Conservation (phyloP, 805 yeast genomes). For the Ogataea sp. region DNA sequence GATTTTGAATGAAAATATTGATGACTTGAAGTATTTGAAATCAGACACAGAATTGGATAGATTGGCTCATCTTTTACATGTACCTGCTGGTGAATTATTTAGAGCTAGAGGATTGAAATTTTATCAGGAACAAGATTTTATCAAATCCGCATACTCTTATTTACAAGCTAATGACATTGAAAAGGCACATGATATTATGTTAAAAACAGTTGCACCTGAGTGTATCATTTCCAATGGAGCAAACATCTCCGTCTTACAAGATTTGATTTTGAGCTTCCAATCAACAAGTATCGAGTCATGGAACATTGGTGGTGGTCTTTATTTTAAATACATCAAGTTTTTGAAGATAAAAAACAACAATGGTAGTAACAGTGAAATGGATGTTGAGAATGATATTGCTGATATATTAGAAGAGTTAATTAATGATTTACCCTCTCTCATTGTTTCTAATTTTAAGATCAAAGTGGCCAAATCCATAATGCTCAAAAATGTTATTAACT, state of each 20-base stretch:
- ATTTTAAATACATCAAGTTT: conserved; percentile 38
- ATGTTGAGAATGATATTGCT: conserved; percentile 6
- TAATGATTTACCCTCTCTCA: conserved; percentile 35
- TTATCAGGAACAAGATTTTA: conserved; percentile 38
- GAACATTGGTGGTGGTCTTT: conserved; percentile 53
- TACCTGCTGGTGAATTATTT: conserved; percentile 42
- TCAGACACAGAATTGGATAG: conserved; percentile 24
- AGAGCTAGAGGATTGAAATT: conserved; percentile 56
- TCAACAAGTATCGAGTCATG: conserved; percentile 33
- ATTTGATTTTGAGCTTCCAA: conserved; percentile 37
- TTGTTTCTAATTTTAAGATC: conserved; percentile 26
- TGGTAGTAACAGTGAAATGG: conserved; percentile 7
- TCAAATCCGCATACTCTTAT: conserved; percentile 54
- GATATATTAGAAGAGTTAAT: conserved; percentile 31
- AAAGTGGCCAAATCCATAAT: conserved; percentile 48
- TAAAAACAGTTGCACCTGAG: conserved; percentile 61
- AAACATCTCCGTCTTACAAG: conserved; percentile 19
- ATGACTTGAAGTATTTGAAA: conserved; percentile 19
- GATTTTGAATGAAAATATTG: conserved; percentile 27
- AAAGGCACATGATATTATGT: conserved; percentile 56
- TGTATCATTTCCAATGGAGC: conserved; percentile 45
- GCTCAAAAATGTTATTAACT: conserved; percentile 37
- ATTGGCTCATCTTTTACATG: conserved; percentile 29
- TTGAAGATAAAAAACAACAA: conserved; percentile 7
- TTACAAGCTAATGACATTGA: conserved; percentile 51